These are phyloP conservation scores for Amyloporia xantha DNA, from an alignment of 768 basidiomycete species.

Conservation along the genomic window DNA sequence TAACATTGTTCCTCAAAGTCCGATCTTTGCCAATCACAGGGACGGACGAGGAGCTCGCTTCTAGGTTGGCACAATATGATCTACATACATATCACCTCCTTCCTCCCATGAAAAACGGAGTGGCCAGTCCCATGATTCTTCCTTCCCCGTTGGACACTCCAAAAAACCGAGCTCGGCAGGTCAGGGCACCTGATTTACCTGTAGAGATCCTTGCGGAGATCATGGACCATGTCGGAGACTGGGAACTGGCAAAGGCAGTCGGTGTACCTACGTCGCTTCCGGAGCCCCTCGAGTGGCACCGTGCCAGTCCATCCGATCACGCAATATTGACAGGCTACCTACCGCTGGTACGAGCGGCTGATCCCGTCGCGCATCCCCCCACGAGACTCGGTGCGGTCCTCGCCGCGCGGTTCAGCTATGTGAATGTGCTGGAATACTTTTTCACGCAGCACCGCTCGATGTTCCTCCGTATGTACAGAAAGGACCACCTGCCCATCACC, in stretches of 20 bases:
- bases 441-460: slow-evolving; percentile 56
- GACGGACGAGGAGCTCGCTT: slow-evolving; percentile 56
- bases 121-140: not conserved
- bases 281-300: slow-evolving; percentile 63
- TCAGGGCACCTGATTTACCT: slow-evolving; percentile 52
- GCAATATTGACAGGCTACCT: slow-evolving; percentile 65
- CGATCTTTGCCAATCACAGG: slow-evolving; percentile 65
- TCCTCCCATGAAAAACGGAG: slow-evolving; percentile 15
- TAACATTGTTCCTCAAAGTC: slow-evolving; percentile 68
- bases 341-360: slow-evolving; percentile 51
- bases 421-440: slow-evolving; percentile 69
- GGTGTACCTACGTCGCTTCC: slow-evolving; percentile 64
- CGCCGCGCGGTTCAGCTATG: slow-evolving; percentile 68
- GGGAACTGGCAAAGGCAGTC: slow-evolving; percentile 77
- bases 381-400: slow-evolving; percentile 63
- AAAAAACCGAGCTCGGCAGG: slow-evolving; percentile 24
- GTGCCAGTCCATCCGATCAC: slow-evolving; percentile 61
- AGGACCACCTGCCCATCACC: slow-evolving; percentile 67
- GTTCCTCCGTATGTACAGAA: slow-evolving; percentile 59
- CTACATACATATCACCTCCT: slow-evolving; percentile 65
- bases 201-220: slow-evolving; percentile 73
- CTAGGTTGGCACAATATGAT: slow-evolving; percentile 70
- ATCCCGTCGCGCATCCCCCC: slow-evolving; percentile 50
- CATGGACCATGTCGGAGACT: slow-evolving; percentile 73
- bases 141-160: slow-evolving; percentile 16